A percentile compares a stretch with the other conserved stretches of the same genome.
These are phyloP conservation scores for Wallacemonas sp. DNA, from an alignment of 208 protist species.

Conservation along the genomic window DNA sequence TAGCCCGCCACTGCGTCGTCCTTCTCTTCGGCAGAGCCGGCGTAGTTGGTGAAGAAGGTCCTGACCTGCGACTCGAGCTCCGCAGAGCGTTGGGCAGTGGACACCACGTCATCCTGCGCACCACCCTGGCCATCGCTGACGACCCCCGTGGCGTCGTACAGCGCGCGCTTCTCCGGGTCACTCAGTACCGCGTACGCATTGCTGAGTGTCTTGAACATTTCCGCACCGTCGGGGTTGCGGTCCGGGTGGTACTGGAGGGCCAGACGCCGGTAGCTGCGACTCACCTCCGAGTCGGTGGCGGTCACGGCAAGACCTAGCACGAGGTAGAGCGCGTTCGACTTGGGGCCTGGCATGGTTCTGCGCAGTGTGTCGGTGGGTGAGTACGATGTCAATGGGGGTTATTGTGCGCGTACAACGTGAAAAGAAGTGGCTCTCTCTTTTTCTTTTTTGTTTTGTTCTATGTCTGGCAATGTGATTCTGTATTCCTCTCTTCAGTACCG, in stretches of 20 bases:
- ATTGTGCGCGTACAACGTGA: no score
- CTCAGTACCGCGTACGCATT: conserved; percentile 97
- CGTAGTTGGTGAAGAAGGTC: conserved; percentile 76
- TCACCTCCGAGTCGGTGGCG: conserved; percentile 48
- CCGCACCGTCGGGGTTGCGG: conserved; percentile 77
- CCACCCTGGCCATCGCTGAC: conserved; percentile 28
- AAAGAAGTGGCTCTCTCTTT: no score
- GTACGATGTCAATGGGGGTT: no score
- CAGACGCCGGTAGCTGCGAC: conserved; percentile 70
- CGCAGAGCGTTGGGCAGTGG: conserved; percentile 53
- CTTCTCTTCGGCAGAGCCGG: conserved; percentile 67
- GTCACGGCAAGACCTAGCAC: conserved; percentile 52
- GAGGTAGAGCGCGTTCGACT: conserved; percentile 44
- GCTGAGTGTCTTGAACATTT: conserved; percentile 90
- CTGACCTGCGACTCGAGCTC: conserved; percentile 66
- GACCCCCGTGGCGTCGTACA: conserved; percentile 95
- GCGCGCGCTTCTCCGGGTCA: conserved; percentile 92
- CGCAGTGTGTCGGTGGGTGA: not conserved
- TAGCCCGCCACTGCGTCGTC: conserved; percentile 58
- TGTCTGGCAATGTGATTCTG: no score
- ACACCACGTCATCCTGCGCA: conserved; percentile 10
- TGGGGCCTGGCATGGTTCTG: not conserved
- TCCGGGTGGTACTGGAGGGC: conserved; percentile 90
- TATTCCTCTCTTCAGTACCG: no score
- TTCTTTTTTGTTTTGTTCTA: no score